Evolutionary conservation across 495 filamentous ascomycete genomes (phyloP).

Genomic region (Articulospora tetracladia): DNA sequence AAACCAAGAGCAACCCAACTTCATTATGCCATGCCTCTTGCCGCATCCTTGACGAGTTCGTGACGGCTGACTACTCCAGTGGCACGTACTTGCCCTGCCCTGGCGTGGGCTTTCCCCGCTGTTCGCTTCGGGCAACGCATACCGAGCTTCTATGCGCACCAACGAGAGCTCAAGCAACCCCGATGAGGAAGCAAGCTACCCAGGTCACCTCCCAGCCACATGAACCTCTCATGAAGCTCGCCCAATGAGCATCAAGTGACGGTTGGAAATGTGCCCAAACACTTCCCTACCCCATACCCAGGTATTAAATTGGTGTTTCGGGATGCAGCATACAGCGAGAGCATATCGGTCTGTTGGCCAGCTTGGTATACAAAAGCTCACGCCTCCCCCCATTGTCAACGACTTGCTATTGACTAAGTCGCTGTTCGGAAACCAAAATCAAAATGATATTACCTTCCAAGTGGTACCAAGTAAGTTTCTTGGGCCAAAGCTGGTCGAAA

Average conservation of each 20-base stretch:
- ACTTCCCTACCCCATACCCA: no score
- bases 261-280: background rate
- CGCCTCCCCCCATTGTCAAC: background rate
- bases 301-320: background rate
- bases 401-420: background rate
- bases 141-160: background rate
- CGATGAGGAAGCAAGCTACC: background rate
- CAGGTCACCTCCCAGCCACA: background rate
- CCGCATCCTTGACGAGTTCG: no score
- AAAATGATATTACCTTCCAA: background rate
- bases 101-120: background rate
- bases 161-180: background rate
- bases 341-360: no score
- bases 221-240: background rate
- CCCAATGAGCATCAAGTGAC: background rate
- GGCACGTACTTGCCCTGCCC: background rate
- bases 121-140: background rate
- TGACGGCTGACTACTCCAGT: no score
- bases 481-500: background rate
- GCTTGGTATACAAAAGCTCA: background rate
- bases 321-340: background rate
- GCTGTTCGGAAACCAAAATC: background rate
- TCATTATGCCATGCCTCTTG: no score
- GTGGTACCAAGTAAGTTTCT: constrained; percentile 1
- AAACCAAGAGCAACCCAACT: no score